phyloP scores from a whole-genome alignment of 495 filamentous ascomycete genomes.

The Parachaetomium inaequale region DNA sequence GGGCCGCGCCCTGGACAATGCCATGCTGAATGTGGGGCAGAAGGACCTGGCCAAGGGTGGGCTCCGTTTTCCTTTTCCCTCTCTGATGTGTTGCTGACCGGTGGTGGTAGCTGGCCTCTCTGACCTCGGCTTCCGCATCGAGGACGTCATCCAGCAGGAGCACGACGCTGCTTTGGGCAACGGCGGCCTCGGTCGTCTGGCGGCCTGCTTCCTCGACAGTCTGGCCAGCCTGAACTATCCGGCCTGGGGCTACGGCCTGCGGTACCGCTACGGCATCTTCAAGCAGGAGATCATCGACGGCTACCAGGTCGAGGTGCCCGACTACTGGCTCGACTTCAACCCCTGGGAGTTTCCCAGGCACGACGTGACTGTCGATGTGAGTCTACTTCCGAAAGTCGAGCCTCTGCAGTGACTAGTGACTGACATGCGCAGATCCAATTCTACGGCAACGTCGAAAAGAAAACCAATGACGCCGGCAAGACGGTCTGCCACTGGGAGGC shows the following conservation, averaged over 20 bases:
- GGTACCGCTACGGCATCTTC: conserved; percentile 98
- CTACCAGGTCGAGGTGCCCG: conserved; percentile 94
- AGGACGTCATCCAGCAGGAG: conserved; percentile 92
- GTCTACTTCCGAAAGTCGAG: conserved; percentile 26
- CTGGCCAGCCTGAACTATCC: conserved; percentile 91
- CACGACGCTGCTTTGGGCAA: conserved; percentile 96
- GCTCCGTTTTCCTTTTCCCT: conserved; percentile 10
- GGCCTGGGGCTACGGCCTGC: conserved; percentile 93
- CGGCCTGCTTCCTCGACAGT: conserved; percentile 95
- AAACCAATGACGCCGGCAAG: conserved; percentile 72
- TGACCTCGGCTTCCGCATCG: conserved; percentile 92
- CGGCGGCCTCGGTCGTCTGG: conserved; percentile 89
- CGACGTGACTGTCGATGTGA: conserved; percentile 81
- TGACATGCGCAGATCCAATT: conserved; percentile 66
- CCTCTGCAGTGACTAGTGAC: neutral
- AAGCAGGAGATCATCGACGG: conserved; percentile 98
- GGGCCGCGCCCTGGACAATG: conserved; percentile 94
- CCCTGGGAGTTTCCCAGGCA: conserved; percentile 98
- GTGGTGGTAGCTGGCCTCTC: conserved; percentile 62
- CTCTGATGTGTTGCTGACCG: conserved; percentile 54
- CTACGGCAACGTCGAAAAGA: conserved; percentile 75
- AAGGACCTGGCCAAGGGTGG: conserved; percentile 79
- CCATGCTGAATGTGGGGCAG: conserved; percentile 90
- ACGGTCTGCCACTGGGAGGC: conserved; percentile 73
- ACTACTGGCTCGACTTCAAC: conserved; percentile 99